These are phyloP conservation scores for Teunomyces panamensis DNA, from an alignment of 805 yeast genomes.

Conservation along the genomic window DNA sequence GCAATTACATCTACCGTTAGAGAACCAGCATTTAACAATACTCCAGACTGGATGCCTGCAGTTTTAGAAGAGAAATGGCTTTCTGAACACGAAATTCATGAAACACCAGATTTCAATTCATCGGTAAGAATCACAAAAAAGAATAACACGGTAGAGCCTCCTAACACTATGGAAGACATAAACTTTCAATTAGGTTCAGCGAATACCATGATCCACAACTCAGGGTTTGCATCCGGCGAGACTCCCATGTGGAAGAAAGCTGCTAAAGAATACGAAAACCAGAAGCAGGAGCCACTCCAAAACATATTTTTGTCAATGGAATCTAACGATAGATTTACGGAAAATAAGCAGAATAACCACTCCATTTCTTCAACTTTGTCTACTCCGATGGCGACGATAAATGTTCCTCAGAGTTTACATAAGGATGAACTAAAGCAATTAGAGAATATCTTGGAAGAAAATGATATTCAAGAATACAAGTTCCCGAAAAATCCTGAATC, in stretches of 20 bases:
- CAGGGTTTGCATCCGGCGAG: constrained; percentile 12
- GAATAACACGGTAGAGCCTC: background rate
- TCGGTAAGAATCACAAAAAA: constrained; percentile 23
- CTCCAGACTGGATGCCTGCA: constrained; percentile 45
- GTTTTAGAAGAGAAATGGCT: constrained; percentile 37
- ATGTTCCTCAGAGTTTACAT: background rate
- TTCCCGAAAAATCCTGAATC: constrained; percentile 29
- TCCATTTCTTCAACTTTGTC: constrained; percentile 34
- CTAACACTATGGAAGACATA: constrained; percentile 6
- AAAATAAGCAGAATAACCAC: constrained; percentile 12
- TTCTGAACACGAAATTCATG: constrained; percentile 5
- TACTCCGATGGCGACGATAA: constrained; percentile 34
- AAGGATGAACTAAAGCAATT: background rate
- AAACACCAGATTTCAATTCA: constrained; percentile 17
- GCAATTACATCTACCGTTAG: background rate
- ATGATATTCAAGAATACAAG: constrained; percentile 17
- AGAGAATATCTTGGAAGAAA: constrained; percentile 21
- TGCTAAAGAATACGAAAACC: constrained; percentile 24
- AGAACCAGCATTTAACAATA: constrained; percentile 12
- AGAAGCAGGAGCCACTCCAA: constrained; percentile 25
- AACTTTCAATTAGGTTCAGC: constrained; percentile 20
- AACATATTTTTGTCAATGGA: constrained; percentile 28
- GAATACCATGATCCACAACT: constrained; percentile 34
- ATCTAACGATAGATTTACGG: constrained; percentile 11
- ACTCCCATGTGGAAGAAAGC: constrained; percentile 39